Evolutionary conservation across 345 rosid genomes (phyloP).

Genomic region (Crucihimalaya himalaica): DNA sequence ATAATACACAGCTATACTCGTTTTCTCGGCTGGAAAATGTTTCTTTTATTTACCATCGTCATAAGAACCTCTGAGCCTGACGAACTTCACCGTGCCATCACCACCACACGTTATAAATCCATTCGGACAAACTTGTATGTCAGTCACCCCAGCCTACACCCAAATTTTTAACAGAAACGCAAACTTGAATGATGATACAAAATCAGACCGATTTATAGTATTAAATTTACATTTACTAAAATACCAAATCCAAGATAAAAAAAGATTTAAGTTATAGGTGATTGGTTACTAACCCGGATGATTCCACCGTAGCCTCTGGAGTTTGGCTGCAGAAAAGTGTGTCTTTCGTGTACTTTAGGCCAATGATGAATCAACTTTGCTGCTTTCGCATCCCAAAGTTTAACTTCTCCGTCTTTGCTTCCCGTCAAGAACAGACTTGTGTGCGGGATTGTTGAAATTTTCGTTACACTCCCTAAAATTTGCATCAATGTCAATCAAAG

Average conservation of each 20-base stretch:
- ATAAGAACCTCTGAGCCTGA: conserved; percentile 47
- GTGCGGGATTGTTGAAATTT: conserved; percentile 68
- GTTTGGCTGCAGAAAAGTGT: conserved; percentile 77
- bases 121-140: conserved; percentile 68
- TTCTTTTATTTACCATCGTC: conserved; percentile 11
- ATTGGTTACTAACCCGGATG: conserved; percentile 53
- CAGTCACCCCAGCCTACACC: conserved; percentile 87
- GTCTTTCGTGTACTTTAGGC: conserved; percentile 91
- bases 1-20: background rate
- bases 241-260: background rate
- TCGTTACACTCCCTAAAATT: conserved; percentile 77
- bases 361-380: conserved; percentile 77
- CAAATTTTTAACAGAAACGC: conserved; percentile 9
- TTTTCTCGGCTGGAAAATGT: conserved; percentile 1
- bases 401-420: conserved; percentile 97
- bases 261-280: background rate
- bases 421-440: conserved; percentile 93
- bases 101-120: conserved; percentile 92
- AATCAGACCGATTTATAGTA: background rate
- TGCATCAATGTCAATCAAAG: conserved; percentile 1
- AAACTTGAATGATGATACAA: background rate
- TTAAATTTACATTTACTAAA: background rate
- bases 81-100: conserved; percentile 77
- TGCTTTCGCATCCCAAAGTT: conserved; percentile 94
- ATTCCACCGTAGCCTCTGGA: conserved; percentile 89